Percentiles rank a stretch among this genome's conserved stretches.
These are phyloP conservation scores for Penicillium sp. DNA, from an alignment of 2,329 filamentous ascomycete genomes.

Conservation along the genomic window DNA sequence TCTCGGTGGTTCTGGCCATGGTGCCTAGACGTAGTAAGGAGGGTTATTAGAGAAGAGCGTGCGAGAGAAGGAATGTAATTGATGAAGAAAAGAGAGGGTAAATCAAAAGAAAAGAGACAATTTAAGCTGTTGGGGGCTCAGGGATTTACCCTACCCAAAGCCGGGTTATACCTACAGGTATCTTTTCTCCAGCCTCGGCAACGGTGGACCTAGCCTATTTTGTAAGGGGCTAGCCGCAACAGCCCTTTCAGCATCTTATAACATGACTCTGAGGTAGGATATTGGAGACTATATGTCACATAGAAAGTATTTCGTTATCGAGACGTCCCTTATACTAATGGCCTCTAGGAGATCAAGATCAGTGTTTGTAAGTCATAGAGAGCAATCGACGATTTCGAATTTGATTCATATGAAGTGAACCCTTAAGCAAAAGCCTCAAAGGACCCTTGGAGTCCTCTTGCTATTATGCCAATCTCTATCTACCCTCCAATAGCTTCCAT, in stretches of 20 bases:
- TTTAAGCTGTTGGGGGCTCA: not conserved
- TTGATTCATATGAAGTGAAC: too few relatives aligned
- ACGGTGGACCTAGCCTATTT: not conserved
- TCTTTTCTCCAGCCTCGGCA: not conserved
- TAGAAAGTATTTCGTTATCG: too few relatives aligned
- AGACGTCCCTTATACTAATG: too few relatives aligned
- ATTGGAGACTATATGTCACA: conserved; percentile 9
- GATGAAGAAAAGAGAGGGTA: not conserved
- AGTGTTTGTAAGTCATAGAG: too few relatives aligned
- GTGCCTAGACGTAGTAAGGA: not conserved
- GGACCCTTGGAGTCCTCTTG: too few relatives aligned
- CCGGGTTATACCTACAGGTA: not conserved
- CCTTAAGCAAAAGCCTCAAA: too few relatives aligned
- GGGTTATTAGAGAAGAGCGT: not conserved
- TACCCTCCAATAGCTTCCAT: not conserved
- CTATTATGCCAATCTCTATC: too few relatives aligned
- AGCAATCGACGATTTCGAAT: too few relatives aligned
- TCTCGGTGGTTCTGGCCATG: conserved; percentile 3
- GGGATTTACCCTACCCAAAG: not conserved
- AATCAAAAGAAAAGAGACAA: not conserved
- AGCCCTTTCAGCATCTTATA: not conserved
- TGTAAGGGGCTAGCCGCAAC: not conserved
- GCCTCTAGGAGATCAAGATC: too few relatives aligned
- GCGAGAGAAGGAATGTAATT: not conserved
- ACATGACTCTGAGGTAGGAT: conserved; percentile 16